These are phyloP conservation scores for Pseudozyma sp. DNA, from an alignment of 1,284 basidiomycete genomes.

Conservation along the genomic window DNA sequence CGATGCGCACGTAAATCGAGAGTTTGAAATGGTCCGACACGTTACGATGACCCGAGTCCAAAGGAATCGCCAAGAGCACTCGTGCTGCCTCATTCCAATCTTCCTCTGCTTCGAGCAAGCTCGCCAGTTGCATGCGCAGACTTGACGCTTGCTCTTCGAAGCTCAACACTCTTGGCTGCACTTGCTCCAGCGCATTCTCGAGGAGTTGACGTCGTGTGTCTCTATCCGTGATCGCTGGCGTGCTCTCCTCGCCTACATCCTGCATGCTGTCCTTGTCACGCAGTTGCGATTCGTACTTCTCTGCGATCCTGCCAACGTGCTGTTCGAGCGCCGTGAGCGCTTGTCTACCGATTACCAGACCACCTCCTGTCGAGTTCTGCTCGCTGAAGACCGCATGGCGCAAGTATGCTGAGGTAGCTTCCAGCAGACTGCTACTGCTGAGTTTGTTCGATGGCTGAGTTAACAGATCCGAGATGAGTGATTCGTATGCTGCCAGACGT, in stretches of 20 bases:
- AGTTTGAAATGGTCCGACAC: slow-evolving; percentile 87
- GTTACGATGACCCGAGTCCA: slow-evolving; percentile 86
- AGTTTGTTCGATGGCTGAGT: slow-evolving; percentile 25
- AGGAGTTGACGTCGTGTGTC: slow-evolving; percentile 73
- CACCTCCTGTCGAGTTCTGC: slow-evolving; percentile 72
- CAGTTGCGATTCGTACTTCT: slow-evolving; percentile 74
- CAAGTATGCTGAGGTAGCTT: slow-evolving; percentile 72
- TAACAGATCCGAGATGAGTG: slow-evolving; percentile 32
- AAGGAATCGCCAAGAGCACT: slow-evolving; percentile 87
- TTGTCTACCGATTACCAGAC: slow-evolving; percentile 85
- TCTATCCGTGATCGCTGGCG: slow-evolving; percentile 43
- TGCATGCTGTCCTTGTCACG: slow-evolving; percentile 33
- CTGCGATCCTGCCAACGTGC: slow-evolving; percentile 71
- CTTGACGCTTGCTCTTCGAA: slow-evolving; percentile 93
- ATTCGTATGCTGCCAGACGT: slow-evolving; percentile 25
- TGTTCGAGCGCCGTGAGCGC: slow-evolving; percentile 80
- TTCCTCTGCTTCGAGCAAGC: slow-evolving; percentile 87
- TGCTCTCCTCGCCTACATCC: slow-evolving; percentile 25
- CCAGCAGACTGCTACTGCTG: slow-evolving; percentile 21
- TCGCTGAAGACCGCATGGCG: slow-evolving; percentile 83
- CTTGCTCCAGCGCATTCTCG: slow-evolving; percentile 77
- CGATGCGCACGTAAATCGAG: slow-evolving; percentile 89
- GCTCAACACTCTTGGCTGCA: slow-evolving; percentile 82
- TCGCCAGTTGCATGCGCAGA: slow-evolving; percentile 85
- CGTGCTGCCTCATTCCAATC: slow-evolving; percentile 92